Evolutionary conservation across 768 basidiomycete species (phyloP).

Genomic region (Scleroderma bovista): DNA sequence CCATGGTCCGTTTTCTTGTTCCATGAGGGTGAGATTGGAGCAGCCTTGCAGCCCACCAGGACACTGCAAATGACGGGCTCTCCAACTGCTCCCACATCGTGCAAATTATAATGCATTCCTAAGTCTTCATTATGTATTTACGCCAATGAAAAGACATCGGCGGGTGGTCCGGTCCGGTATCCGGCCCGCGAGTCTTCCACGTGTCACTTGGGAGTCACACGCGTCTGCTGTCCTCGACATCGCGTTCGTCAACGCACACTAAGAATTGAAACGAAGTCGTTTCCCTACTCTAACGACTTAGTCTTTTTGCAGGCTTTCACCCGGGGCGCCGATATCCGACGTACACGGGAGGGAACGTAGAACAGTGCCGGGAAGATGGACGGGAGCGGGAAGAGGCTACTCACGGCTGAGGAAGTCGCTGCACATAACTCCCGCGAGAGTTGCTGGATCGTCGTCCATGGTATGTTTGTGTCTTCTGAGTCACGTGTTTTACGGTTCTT

Average conservation of each 20-base stretch:
- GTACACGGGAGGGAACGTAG: background rate
- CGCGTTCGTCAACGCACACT: background rate
- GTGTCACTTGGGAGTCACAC: no score
- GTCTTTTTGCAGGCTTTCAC: constrained; percentile 8
- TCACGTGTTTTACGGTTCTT: background rate
- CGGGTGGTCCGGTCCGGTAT: no score
- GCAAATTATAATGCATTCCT: no score
- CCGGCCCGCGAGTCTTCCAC: no score
- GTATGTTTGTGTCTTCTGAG: constrained; percentile 30
- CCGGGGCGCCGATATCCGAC: background rate
- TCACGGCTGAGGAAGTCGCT: constrained; percentile 49
- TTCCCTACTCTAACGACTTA: constrained; percentile 4
- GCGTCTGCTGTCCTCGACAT: no score
- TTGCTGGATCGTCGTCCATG: constrained; percentile 85
- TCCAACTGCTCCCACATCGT: no score
- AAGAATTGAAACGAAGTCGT: background rate
- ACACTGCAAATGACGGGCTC: no score
- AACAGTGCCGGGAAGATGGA: background rate
- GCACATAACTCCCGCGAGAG: constrained; percentile 53
- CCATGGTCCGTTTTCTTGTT: no score
- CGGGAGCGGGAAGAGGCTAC: constrained; percentile 6
- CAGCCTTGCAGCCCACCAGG: no score
- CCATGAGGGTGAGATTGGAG: no score
- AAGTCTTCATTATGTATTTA: no score
- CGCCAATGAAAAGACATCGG: no score